phyloP scores from a whole-genome alignment of 371 early-diverging fungal genomes.

The Coemansia linderi region DNA sequence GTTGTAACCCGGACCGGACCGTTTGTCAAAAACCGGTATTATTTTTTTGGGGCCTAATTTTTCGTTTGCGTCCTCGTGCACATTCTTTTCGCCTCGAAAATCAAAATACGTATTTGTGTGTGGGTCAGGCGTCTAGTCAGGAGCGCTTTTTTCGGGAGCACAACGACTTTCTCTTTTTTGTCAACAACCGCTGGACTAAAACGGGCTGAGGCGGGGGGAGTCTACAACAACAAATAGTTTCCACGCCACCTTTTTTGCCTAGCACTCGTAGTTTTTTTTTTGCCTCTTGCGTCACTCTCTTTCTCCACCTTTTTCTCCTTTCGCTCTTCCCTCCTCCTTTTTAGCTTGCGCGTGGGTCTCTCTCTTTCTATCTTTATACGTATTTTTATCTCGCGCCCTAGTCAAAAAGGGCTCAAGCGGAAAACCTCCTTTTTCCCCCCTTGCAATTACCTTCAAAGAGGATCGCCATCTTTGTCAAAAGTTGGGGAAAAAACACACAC shows the following conservation, averaged over 20 bases:
- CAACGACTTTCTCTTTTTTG: not conserved
- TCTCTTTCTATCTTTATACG: slow-evolving; percentile 3
- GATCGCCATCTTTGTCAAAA: not conserved
- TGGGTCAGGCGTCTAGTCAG: not conserved
- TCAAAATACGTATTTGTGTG: not conserved
- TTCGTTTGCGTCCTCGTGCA: not conserved
- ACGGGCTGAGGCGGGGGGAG: not conserved
- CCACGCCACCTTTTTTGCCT: not conserved
- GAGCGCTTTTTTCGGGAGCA: not conserved
- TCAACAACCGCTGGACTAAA: not conserved
- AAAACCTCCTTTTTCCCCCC: not conserved
- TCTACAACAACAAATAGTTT: not conserved
- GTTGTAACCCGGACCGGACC: slow-evolving; percentile 5
- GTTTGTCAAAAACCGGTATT: not conserved
- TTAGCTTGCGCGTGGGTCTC: not conserved
- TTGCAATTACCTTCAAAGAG: not conserved
- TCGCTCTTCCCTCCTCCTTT: not conserved
- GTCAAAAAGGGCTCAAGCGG: not conserved
- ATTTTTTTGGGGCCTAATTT: not conserved
- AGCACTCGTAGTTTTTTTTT: not conserved
- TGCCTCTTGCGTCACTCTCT: not conserved
- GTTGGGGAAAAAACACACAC: not conserved
- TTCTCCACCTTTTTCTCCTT: not conserved
- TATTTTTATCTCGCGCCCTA: not conserved
- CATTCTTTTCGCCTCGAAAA: not conserved